These are phyloP conservation scores for Penicillium sp. DNA, from an alignment of 2,329 filamentous ascomycete species.

Conservation along the genomic window DNA sequence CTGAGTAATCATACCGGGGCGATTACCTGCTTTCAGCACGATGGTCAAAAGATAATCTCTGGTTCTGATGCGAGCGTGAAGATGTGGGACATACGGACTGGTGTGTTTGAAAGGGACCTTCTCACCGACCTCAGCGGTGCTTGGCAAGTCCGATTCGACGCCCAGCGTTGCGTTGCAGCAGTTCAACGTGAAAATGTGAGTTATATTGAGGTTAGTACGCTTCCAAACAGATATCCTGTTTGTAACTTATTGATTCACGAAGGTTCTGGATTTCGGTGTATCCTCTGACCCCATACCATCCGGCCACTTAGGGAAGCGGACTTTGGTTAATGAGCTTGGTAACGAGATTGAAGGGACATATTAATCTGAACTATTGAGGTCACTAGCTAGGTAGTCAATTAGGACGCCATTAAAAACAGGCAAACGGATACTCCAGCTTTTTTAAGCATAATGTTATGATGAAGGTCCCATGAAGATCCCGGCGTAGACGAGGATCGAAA, in stretches of 20 bases:
- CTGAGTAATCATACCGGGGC: conserved; percentile 91
- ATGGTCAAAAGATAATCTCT: conserved; percentile 92
- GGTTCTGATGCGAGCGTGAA: conserved; percentile 93
- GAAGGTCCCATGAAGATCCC: background rate
- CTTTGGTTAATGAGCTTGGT: conserved; percentile 46
- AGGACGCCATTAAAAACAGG: background rate
- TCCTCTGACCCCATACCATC: conserved; percentile 78
- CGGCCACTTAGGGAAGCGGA: conserved; percentile 73
- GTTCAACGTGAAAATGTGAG: conserved; percentile 89
- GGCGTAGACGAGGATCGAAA: background rate
- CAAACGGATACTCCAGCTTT: no score
- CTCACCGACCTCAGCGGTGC: conserved; percentile 93
- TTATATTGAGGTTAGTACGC: conserved; percentile 79
- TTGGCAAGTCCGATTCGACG: conserved; percentile 98
- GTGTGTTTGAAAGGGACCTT: conserved; percentile 87
- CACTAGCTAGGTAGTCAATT: background rate
- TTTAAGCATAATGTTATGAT: background rate
- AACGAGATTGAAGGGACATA: background rate
- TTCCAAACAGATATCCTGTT: background rate
- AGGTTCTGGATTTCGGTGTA: conserved; percentile 94
- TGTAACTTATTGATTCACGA: conserved; percentile 40
- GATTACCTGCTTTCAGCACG: conserved; percentile 98
- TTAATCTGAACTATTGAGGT: background rate
- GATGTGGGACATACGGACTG: conserved; percentile 95
- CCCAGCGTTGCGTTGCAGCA: conserved; percentile 88